Evolutionary conservation across 2,329 filamentous ascomycete genomes (phyloP), one percentile per base, ranked within the genome.

Genomic region (Zasmidium cellare): DNA sequence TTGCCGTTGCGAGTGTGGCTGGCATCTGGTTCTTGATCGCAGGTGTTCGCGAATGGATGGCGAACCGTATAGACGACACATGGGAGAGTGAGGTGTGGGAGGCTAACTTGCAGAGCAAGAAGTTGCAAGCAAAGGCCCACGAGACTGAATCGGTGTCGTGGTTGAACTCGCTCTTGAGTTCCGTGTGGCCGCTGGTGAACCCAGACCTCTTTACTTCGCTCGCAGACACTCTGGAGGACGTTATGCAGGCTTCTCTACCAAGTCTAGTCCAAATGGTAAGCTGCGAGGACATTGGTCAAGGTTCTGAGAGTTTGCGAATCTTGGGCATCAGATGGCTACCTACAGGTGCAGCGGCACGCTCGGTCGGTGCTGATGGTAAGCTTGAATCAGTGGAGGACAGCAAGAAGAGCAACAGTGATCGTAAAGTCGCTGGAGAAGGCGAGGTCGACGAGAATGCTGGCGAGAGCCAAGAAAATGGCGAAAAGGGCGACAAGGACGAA

Each of bases 161-260:
- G 89, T 79, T 91, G 54, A 91, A 91, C 68, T 87, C 84, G 3
- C 71, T 91, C 0, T 69, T 91, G 7, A 77, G 82, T 3, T 83
- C 87, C 1, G 80, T 91, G 3, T 91, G 89, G 89, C 87, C 87
- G 0, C 78, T 92, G 25, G 81, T 91, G 67, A 91, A 91, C 67
- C 89, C 88, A 0, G 89, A 91, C 65, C 78, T 92, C 1, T 91
- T 91, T 65, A 80, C 83, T 1, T 85, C 84, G 31, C 71, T 91
- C 1, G 82, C 85, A 0, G 88, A 91, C 66, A 88, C 84, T 24
- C 80, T 92, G 3, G 89, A 91, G 72, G 89, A 91, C 70, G 86
- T 91, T 49, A 91, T 91, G 89, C 89, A 91, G 74, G 88, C 88
- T 2, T 89, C 86, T 9, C 75, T 91, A 18, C 87, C 89, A 0